Conservation (phyloP, 2,329 filamentous ascomycete genomes). For the Colletotrichum noveboracense region DNA sequence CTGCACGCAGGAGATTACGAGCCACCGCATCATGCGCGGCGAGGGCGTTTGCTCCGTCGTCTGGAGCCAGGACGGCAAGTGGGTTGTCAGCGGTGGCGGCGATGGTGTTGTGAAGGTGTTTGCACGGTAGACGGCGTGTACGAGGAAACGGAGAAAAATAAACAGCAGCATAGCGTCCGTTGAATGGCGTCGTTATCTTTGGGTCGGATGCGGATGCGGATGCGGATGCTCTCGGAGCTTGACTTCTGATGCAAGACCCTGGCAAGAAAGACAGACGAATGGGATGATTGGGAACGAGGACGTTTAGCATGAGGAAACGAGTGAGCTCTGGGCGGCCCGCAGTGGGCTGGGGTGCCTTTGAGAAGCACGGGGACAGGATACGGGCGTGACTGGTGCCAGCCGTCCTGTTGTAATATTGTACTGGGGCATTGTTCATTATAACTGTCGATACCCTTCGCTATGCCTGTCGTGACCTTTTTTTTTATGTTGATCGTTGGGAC, state of each 20-base stretch:
- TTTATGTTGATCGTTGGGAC: background rate
- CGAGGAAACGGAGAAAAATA: background rate
- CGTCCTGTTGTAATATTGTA: conserved; percentile 3
- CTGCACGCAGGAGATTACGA: conserved; percentile 94
- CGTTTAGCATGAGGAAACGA: background rate
- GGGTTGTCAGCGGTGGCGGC: conserved; percentile 92
- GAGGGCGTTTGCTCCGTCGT: conserved; percentile 94
- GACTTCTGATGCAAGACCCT: background rate
- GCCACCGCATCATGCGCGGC: conserved; percentile 91
- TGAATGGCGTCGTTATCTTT: conserved; percentile 7
- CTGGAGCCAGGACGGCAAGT: conserved; percentile 94
- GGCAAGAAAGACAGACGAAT: background rate
- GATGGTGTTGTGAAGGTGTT: conserved; percentile 97
- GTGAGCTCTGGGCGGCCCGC: background rate
- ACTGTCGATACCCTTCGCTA: conserved; percentile 10
- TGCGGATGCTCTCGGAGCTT: background rate
- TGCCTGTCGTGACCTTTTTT: background rate
- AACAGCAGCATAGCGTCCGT: conserved; percentile 15
- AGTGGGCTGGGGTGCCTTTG: background rate
- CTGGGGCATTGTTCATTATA: conserved; percentile 7
- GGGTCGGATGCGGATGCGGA: background rate
- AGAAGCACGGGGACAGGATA: background rate
- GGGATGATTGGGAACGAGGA: background rate
- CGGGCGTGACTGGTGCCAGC: background rate
- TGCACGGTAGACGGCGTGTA: conserved; percentile 49